Percentiles rank a stretch among this genome's conserved stretches.
Evolutionary conservation across 805 yeast genomes (phyloP).

Genomic region (Yamadazyma ubonensis): DNA sequence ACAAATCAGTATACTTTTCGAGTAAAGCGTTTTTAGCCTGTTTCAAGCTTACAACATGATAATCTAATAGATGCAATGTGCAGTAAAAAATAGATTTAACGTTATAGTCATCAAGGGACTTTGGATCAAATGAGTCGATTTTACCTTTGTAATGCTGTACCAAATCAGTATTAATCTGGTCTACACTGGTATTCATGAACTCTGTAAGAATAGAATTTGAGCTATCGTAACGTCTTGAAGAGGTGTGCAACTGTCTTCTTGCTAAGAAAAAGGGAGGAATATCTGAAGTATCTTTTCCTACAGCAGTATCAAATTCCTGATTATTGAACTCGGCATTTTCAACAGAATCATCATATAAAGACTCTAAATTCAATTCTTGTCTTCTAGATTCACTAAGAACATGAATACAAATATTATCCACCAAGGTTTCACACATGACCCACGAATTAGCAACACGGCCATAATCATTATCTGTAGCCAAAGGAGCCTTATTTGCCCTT

Average conservation of each 20-base stretch:
- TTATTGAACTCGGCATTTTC: neutral
- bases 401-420: constrained; percentile 67
- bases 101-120: constrained; percentile 20
- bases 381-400: constrained; percentile 72
- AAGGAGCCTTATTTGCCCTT: constrained; percentile 53
- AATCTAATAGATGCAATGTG: constrained; percentile 26
- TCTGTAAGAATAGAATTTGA: neutral
- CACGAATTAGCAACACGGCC: constrained; percentile 68
- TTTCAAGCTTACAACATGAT: constrained; percentile 24
- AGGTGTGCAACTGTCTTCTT: constrained; percentile 37
- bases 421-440: constrained; percentile 64
- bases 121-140: constrained; percentile 17
- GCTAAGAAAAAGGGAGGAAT: constrained; percentile 13
- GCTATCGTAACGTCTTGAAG: too few species aligned
- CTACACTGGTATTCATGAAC: neutral
- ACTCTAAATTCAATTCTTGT: constrained; percentile 65
- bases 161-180: constrained; percentile 1
- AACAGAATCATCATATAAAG: constrained; percentile 47
- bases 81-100: constrained; percentile 24
- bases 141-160: constrained; percentile 1
- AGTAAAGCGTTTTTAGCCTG: constrained; percentile 24
- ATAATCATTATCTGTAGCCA: constrained; percentile 54
- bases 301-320: neutral
- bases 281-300: neutral
- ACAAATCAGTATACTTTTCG: constrained; percentile 28